These are phyloP conservation scores for Hanseniaspora lindneri DNA, from an alignment of 805 yeast genomes.

Conservation along the genomic window DNA sequence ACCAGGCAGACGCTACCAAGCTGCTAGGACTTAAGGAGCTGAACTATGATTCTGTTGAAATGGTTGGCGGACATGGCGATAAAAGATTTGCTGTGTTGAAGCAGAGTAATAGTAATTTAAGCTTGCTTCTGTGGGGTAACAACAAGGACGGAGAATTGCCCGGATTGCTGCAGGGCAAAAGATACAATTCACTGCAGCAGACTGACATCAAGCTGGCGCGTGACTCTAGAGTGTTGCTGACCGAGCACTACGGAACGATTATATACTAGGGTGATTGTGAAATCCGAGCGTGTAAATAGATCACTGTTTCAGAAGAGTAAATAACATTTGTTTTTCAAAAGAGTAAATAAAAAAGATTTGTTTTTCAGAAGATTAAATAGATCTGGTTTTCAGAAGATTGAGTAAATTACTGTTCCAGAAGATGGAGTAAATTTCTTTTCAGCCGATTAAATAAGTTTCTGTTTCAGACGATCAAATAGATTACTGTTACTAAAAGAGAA, in stretches of 20 bases:
- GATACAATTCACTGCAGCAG: constrained; percentile 24
- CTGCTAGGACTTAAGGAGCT: constrained; percentile 24
- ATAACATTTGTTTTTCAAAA: no score
- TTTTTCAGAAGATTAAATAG: no score
- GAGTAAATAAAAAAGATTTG: no score
- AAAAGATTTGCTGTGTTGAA: constrained; percentile 39
- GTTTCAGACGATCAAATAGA: no score
- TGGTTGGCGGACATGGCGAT: constrained; percentile 37
- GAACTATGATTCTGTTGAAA: constrained; percentile 30
- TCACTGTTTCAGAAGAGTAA: neutral
- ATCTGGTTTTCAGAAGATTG: no score
- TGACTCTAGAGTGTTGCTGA: neutral
- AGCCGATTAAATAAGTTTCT: no score
- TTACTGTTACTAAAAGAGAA: no score
- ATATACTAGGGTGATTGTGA: neutral
- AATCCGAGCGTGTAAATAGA: neutral
- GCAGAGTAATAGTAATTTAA: constrained; percentile 46
- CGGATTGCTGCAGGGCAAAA: constrained; percentile 44
- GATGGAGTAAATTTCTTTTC: no score
- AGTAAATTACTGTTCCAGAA: no score
- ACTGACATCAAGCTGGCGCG: neutral
- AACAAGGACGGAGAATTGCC: constrained; percentile 33
- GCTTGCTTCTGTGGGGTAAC: constrained; percentile 67
- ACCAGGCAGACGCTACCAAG: constrained; percentile 53
- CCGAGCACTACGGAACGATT: constrained; percentile 8